Base-by-base conservation (phyloP, 2,329 filamentous ascomycete species). In the Diaporthe velutina region DNA sequence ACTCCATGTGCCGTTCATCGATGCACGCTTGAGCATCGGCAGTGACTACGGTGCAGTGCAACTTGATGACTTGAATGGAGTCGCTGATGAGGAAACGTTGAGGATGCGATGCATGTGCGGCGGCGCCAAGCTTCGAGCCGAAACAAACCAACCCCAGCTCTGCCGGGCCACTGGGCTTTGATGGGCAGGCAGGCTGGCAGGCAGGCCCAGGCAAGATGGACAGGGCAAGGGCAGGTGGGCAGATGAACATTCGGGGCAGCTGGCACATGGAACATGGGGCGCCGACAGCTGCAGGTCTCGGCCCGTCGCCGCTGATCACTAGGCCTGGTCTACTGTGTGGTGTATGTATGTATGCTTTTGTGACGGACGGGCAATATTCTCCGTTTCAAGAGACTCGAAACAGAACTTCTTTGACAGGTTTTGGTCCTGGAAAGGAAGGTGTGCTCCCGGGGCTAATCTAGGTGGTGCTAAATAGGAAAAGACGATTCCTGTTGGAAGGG, bases 331-430 rank as follows among this genome's bases (percentile, higher is more conserved):
- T 42, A 45, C 40, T 64, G 7, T 55, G 28, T 38, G 12, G 33
- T 22, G 3, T 40, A 10, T 38, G 35, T 17, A 4, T 25, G 48
- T 40, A 12, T 17, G 17, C 9, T 22, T 68, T 25, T 40, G 64
- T 50, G 45, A 28, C 45, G 45, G 45, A 28, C 45, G 45, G 64
- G n/a, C 45, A 25, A 68, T 68, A 68, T 68, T 68, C 64, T 54
- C 64, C 64, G 64, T 68, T 68, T 68, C 64, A 68, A 54, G 15
- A n/a, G 13, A 54, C 64, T 68, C 64, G 64, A 68, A 68, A 68
- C 64, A 68, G 48, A 67, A 52, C 22, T 8, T 12, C n/a, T 10
- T 54, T 35, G 9, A 25, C 4, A 2, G 35, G n/a, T 54, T 68
- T 30, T 13, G 33, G 13, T 40, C 48, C 45, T 22, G 33, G 48